Percentiles rank a stretch among this genome's conserved stretches.
Conservation (phyloP, 139 green algal species). For the Tetraselmis chui region DNA sequence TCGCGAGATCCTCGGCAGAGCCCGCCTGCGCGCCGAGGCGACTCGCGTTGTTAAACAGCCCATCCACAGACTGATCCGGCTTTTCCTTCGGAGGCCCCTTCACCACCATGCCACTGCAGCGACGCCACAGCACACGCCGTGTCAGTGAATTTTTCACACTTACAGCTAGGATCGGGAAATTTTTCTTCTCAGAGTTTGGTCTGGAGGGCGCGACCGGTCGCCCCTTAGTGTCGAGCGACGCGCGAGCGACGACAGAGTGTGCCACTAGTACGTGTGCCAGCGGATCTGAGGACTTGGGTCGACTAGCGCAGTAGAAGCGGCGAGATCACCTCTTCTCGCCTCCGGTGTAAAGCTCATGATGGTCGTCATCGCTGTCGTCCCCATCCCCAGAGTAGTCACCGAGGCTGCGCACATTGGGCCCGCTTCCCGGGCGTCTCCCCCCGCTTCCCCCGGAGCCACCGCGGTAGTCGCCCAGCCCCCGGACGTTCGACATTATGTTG, state of each 20-base stretch:
- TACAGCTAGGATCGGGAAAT: too few species aligned
- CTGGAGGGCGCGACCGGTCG: too few species aligned
- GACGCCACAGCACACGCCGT: too few species aligned
- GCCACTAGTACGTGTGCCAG: too few species aligned
- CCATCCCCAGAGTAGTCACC: background rate
- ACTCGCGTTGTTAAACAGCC: conserved; percentile 56
- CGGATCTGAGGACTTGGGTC: too few species aligned
- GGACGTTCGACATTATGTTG: background rate
- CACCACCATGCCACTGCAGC: background rate
- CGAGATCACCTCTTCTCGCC: background rate
- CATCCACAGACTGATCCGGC: conserved; percentile 18
- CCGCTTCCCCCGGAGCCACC: background rate
- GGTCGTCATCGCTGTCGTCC: background rate
- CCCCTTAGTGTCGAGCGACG: too few species aligned
- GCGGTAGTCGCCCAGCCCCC: background rate
- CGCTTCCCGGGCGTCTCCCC: background rate
- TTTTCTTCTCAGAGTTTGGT: too few species aligned
- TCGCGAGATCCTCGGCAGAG: conserved; percentile 38
- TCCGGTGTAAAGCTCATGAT: background rate
- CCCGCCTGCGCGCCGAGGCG: conserved; percentile 47
- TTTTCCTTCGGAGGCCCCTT: background rate
- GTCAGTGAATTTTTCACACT: too few species aligned
- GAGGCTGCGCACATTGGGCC: background rate
- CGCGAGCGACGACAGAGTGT: too few species aligned
- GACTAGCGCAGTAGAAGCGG: too few species aligned